Evolutionary conservation across 2,329 filamentous ascomycete genomes (phyloP), one percentile per base, ranked within the genome.

Genomic region (Proliferodiscus dingleyae): DNA sequence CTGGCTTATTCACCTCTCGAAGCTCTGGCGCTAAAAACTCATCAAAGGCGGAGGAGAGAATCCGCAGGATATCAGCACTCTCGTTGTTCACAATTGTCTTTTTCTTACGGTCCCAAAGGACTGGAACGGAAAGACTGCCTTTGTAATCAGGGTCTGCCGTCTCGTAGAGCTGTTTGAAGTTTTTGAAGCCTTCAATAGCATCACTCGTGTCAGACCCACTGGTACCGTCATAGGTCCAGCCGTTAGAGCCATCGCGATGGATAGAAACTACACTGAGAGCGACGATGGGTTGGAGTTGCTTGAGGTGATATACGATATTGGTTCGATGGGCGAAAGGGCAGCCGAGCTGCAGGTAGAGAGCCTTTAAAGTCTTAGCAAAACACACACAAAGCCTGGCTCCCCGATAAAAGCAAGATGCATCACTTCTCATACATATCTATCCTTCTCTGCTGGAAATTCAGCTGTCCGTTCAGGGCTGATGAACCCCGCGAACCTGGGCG

Each of bases 221-320:
- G 15, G 33, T 19, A 18, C 33, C 33, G 21, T 36, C 33, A 18
- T 36, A 36, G 15, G n/a, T 36, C 33, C 33, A 36, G 33, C 15
- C n/a, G 8, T 36, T 19, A 5, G 2, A 5, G n/a, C 16, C 15
- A 13, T 36, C 33, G 5, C 16, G n/a, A 19, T 36, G 33, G 15
- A 36, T 36, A 7, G 33, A 36, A 7, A 36, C 33, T 8, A 36
- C 16, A 15, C 33, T 36, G 3, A 80, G 74, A 5, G 79, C 71
- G 43, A 90, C 76, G 54, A 90, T 75, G 48, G 93, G 83, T 58
- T 95, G 86, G 1, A 97, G 75, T 0, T 90, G 90, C 72, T 96
- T 96, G 60, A 97, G 75, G 64, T 88, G 85, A 49, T 89, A 78
- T 3, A 86, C 85, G 57, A 96, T 94, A 55, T 96, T 73, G 0